A percentile compares a stretch with the other conserved stretches of the same genome.
phyloP scores from a whole-genome alignment of 345 rosid species.

The Clarkia xantiana region DNA sequence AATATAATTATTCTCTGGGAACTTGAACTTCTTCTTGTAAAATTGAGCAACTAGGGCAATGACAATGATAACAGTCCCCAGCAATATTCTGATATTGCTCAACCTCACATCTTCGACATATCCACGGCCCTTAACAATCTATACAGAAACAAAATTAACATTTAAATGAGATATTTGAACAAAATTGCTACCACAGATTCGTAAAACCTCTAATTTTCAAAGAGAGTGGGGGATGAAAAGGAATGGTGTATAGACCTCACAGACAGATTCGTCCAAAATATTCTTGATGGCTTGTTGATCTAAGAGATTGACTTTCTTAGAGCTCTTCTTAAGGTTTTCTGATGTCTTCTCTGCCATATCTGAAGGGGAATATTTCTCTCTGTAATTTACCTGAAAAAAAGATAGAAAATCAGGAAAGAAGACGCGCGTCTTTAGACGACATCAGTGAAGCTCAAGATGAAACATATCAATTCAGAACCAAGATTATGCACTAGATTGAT shows the following conservation, averaged over 20 bases:
- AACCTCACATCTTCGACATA: slow-evolving; percentile 72
- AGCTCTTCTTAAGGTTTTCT: slow-evolving; percentile 40
- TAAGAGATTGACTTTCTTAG: slow-evolving; percentile 74
- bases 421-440: too few relatives aligned
- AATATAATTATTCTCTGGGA: slow-evolving; percentile 79
- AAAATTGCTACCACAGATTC: not conserved
- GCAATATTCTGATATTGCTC: slow-evolving; percentile 62
- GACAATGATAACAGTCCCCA: slow-evolving; percentile 52
- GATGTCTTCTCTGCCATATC: slow-evolving; percentile 39
- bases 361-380: too few relatives aligned
- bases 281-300: slow-evolving; percentile 96
- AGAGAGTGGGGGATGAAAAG: not conserved
- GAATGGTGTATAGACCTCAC: slow-evolving; percentile 54
- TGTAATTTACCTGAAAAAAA: too few relatives aligned
- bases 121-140: slow-evolving; percentile 79
- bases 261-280: slow-evolving; percentile 77
- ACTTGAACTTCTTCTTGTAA: slow-evolving; percentile 70
- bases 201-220: not conserved
- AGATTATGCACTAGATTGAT: too few relatives aligned
- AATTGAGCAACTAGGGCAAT: slow-evolving; percentile 94
- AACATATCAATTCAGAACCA: too few relatives aligned
- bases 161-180: not conserved
- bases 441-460: too few relatives aligned
- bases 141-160: not conserved
- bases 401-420: too few relatives aligned